Percentiles rank a stretch among this genome's conserved stretches.
These are phyloP conservation scores for Monascus purpureus DNA, from an alignment of 495 filamentous ascomycete species.

Conservation along the genomic window DNA sequence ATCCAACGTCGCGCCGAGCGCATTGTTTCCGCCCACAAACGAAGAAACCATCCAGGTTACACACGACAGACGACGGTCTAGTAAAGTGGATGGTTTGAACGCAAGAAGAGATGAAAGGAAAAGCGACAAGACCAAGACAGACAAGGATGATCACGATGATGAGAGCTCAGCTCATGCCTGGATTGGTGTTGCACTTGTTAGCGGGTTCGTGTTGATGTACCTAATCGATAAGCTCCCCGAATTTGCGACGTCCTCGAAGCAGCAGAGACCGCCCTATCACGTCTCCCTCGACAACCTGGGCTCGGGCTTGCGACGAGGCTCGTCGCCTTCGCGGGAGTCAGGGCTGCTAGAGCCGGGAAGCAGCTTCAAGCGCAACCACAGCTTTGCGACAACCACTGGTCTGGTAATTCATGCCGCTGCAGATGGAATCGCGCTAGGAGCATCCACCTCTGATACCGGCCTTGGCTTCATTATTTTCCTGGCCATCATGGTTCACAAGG, in stretches of 20 bases:
- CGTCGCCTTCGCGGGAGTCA: conserved; percentile 31
- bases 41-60: conserved; percentile 5
- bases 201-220: conserved; percentile 94
- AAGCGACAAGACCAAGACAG: conserved; percentile 23
- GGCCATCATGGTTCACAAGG: conserved; percentile 95
- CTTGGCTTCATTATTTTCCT: conserved; percentile 84
- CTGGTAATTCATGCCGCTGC: conserved; percentile 93
- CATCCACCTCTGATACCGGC: conserved; percentile 59
- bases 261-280: conserved; percentile 43
- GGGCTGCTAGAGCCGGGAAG: conserved; percentile 21
- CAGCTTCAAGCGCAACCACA: conserved; percentile 20
- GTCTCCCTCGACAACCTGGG: conserved; percentile 73
- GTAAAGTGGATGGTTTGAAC: conserved; percentile 5
- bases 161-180: conserved; percentile 48
- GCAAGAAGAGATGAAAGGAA: conserved; percentile 17
- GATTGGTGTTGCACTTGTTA: conserved; percentile 74
- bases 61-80: conserved; percentile 1
- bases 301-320: conserved; percentile 37
- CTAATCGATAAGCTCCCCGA: conserved; percentile 81
- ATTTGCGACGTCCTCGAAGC: conserved; percentile 44
- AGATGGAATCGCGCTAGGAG: conserved; percentile 93
- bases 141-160: conserved; percentile 12
- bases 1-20: background rate
- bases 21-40: background rate
- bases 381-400: conserved; percentile 69